Percentiles rank a stretch among this genome's conserved stretches.
phyloP scores from a whole-genome alignment of 176 grass and related monocot genomes.

The Juncus effusus region DNA sequence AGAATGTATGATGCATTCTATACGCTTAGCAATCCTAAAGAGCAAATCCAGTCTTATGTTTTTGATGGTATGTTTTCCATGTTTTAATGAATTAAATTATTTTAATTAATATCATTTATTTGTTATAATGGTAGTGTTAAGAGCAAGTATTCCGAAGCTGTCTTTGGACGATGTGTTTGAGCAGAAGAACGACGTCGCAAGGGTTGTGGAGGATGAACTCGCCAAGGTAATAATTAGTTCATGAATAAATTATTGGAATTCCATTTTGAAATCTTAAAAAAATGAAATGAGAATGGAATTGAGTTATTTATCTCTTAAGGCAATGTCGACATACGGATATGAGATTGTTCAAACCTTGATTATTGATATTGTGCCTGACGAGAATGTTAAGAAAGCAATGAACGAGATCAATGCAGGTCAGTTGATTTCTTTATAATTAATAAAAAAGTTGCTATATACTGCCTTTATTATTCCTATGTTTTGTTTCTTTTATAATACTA shows the following conservation, averaged over 20 bases:
- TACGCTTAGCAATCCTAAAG: slow-evolving; percentile 21
- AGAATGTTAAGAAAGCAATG: slow-evolving; percentile 49
- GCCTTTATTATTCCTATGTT: too few relatives aligned
- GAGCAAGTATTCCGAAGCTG: slow-evolving; percentile 48
- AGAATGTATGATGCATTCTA: slow-evolving; percentile 31
- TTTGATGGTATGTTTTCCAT: slow-evolving; percentile 26
- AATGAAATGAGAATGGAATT: too few relatives aligned
- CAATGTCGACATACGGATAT: slow-evolving; percentile 52
- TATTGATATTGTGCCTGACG: slow-evolving; percentile 52
- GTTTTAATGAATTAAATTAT: not conserved
- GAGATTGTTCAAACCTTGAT: slow-evolving; percentile 61
- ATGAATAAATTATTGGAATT: too few relatives aligned
- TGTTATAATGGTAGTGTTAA: slow-evolving; percentile 30
- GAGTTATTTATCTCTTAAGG: slow-evolving; percentile 11
- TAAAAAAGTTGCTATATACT: too few relatives aligned
- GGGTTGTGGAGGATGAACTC: slow-evolving; percentile 45
- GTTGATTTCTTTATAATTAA: too few relatives aligned
- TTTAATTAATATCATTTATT: not conserved
- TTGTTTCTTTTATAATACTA: too few relatives aligned
- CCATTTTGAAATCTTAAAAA: too few relatives aligned
- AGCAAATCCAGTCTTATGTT: slow-evolving; percentile 34
- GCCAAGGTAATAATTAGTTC: slow-evolving; percentile 31
- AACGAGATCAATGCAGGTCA: slow-evolving; percentile 56
- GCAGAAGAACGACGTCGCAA: slow-evolving; percentile 51
- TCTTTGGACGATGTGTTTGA: slow-evolving; percentile 50